Evolutionary conservation across 495 filamentous ascomycete species (phyloP).

Genomic region (Aspergillus funiculosus): DNA sequence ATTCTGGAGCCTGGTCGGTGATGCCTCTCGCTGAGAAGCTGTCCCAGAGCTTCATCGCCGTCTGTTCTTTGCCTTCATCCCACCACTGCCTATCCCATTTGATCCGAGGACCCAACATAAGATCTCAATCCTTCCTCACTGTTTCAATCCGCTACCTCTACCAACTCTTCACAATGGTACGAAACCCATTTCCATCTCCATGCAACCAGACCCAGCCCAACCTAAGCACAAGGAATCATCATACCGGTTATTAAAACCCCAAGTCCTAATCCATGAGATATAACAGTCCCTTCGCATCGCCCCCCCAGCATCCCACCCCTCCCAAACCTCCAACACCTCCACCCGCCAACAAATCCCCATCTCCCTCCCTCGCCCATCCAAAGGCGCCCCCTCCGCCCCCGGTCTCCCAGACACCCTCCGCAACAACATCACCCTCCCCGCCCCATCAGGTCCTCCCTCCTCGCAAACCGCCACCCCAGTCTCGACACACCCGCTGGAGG

Average conservation of each 20-base stretch:
- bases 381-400: conserved; percentile 78
- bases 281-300: conserved; percentile 80
- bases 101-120: too few species aligned
- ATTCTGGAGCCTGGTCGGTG: conserved; percentile 17
- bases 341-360: conserved; percentile 30
- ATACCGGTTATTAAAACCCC: background rate
- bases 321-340: conserved; percentile 53
- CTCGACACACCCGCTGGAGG: conserved; percentile 84
- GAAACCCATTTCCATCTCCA: conserved; percentile 1
- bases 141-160: background rate
- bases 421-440: conserved; percentile 59
- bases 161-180: conserved; percentile 29
- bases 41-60: too few species aligned
- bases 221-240: background rate
- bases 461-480: conserved; percentile 39
- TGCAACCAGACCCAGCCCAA: background rate
- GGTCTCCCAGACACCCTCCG: conserved; percentile 90
- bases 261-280: conserved; percentile 1
- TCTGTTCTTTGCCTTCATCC: too few species aligned
- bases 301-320: conserved; percentile 56
- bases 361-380: conserved; percentile 37
- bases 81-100: too few species aligned
- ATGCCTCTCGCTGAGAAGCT: conserved; percentile 17
- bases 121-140: conserved; percentile 5
- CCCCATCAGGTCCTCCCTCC: conserved; percentile 39